Base-by-base conservation (phyloP, 31 red algal species). In the Odonthalia washingtoniensis region DNA sequence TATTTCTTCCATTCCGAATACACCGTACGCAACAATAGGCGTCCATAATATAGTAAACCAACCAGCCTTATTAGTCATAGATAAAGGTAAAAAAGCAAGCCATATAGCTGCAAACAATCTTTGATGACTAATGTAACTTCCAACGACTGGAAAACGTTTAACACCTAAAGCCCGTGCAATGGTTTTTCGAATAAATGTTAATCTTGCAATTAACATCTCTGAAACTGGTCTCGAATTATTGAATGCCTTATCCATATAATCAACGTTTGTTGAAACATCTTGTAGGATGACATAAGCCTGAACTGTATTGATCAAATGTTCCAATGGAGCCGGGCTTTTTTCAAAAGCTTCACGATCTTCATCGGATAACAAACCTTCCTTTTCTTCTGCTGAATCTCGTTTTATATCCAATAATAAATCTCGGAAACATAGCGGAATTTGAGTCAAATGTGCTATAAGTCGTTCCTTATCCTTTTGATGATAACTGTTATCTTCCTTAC, bases 31-130 rank as follows among this genome's bases (percentile, higher is more conserved):
- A 14, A 61, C 52, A 61, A 61, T 24, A n/a, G 84, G 74, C 1
- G 84, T 74, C 84, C 84, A 87, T 1, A 87, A 38, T 27, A 87
- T 30, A 77, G 84, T 78, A 31, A 62, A 87, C 31, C 46, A 85
- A 5, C 82, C 82, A 26, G 82, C 38, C 17, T 37, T 73, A 5
- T 45, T 4, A 4, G 84, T 78, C 84, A 87, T 87, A 18, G 30
- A 64, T 3, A 87, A 36, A 2, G 84, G 84, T 2, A 87, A 37
- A 38, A 87, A 74, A 40, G 33, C 73, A 33, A 87, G 40, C 84
- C 84, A 87, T 18, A 87, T 34, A 39, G 28, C 57, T 27, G 84
- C 69, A 36, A 87, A 87, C 4, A 78, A 2, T 26, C 41, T 38
- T 46, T 87, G 84, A 66, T 87, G 84, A 12, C 46, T 52, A 4